phyloP scores from a whole-genome alignment of 2,329 filamentous ascomycete genomes.

The Thielaviopsis ethacetica region DNA sequence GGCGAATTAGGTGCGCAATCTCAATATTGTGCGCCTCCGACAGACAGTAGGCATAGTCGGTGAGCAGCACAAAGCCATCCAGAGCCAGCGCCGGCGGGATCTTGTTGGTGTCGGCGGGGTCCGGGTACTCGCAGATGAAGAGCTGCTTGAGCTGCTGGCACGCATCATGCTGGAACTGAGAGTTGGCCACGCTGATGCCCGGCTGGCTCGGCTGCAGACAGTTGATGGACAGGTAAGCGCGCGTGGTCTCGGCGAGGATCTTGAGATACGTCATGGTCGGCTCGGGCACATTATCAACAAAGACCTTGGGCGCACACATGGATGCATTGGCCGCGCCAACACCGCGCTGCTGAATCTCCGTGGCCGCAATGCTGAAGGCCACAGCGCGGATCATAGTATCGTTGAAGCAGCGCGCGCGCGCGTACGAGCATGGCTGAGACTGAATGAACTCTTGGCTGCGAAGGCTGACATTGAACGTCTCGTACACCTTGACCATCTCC shows the following conservation, averaged over 20 bases:
- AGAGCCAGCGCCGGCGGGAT: conserved; percentile 42
- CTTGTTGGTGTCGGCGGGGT: conserved; percentile 28
- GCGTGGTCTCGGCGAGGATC: conserved; percentile 73
- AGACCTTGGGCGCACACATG: conserved; percentile 47
- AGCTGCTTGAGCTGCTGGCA: conserved; percentile 9
- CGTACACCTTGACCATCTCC: not conserved
- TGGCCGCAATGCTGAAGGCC: conserved; percentile 71
- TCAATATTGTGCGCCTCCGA: conserved; percentile 53
- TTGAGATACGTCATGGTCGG: conserved; percentile 74
- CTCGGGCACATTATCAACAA: conserved; percentile 43
- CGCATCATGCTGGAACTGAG: conserved; percentile 6
- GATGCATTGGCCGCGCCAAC: conserved; percentile 55
- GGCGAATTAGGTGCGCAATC: conserved; percentile 59
- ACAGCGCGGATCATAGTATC: conserved; percentile 51
- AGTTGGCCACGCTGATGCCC: not conserved
- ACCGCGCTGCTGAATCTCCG: conserved; percentile 85
- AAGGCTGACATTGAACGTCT: conserved; percentile 21
- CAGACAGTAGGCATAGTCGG: conserved; percentile 59
- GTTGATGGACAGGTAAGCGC: conserved; percentile 68
- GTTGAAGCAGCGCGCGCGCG: conserved; percentile 32
- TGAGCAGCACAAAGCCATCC: conserved; percentile 67
- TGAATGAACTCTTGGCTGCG: conserved; percentile 34
- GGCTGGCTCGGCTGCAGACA: conserved; percentile 36
- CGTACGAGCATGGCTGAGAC: conserved; percentile 1
- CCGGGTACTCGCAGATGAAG: conserved; percentile 8